A percentile compares a stretch with the other conserved stretches of the same genome.
These are phyloP conservation scores for Penicillium chermesinum DNA, from an alignment of 495 filamentous ascomycete genomes.

Conservation along the genomic window DNA sequence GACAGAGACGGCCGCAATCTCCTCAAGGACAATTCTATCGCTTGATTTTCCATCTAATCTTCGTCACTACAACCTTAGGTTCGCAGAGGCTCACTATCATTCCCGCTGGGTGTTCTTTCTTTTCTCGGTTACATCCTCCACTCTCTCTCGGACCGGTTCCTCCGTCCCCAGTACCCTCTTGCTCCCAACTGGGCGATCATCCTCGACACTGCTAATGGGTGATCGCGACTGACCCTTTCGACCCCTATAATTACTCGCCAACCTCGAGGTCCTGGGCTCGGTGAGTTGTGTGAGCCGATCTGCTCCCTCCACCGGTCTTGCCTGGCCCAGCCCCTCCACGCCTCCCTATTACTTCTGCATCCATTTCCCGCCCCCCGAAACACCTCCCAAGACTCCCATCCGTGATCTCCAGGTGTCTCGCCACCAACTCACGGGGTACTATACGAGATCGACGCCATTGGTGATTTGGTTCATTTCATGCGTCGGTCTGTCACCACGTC, in stretches of 20 bases:
- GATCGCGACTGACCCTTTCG: conserved; percentile 27
- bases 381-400: conserved; percentile 12
- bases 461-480: conserved; percentile 29
- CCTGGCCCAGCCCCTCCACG: conserved; percentile 33
- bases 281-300: conserved; percentile 7
- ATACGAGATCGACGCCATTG: conserved; percentile 20
- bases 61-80: background rate
- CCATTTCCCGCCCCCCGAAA: conserved; percentile 15
- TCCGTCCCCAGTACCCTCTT: conserved; percentile 31
- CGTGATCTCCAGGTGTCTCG: conserved; percentile 11
- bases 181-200: conserved; percentile 31
- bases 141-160: conserved; percentile 25
- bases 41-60: background rate
- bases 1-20: background rate
- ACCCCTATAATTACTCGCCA: conserved; percentile 4
- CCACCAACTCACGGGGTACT: background rate
- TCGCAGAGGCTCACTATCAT: background rate
- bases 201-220: conserved; percentile 23
- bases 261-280: conserved; percentile 6
- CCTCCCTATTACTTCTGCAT: conserved; percentile 23
- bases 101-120: background rate
- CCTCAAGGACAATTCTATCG: background rate
- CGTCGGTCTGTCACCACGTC: conserved; percentile 23
- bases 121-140: conserved; percentile 30
- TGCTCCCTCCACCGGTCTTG: conserved; percentile 1